These are phyloP conservation scores for Ogataea methanolica DNA, from an alignment of 805 yeast species.

Conservation along the genomic window DNA sequence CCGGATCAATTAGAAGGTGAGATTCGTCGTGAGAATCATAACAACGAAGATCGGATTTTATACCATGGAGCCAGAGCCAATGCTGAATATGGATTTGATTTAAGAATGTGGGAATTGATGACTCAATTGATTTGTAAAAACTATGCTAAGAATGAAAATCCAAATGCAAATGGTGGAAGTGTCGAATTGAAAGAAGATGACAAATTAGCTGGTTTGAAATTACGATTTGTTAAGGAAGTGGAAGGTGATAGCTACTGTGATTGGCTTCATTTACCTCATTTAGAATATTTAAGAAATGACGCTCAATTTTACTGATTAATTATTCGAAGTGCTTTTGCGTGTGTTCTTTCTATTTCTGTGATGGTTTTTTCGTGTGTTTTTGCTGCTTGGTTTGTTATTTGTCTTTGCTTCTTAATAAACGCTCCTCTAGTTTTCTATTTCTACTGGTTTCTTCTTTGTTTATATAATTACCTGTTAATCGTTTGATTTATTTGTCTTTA, in stretches of 20 bases:
- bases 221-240: constrained; percentile 26
- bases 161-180: constrained; percentile 12
- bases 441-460: background rate
- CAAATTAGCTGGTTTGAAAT: constrained; percentile 20
- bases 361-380: background rate
- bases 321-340: background rate
- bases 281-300: constrained; percentile 27
- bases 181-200: constrained; percentile 9
- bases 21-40: constrained; percentile 4
- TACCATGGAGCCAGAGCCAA: constrained; percentile 27
- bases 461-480: background rate
- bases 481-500: background rate
- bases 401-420: background rate
- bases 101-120: constrained; percentile 35
- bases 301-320: background rate
- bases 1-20: constrained; percentile 25
- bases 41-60: constrained; percentile 26
- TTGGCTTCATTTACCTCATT: constrained; percentile 31
- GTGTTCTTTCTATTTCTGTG: background rate
- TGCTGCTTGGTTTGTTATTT: background rate
- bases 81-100: constrained; percentile 33
- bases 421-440: background rate
- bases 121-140: constrained; percentile 32
- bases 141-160: constrained; percentile 7
- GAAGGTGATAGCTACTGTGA: constrained; percentile 28